phyloP scores from a whole-genome alignment of 2,329 filamentous ascomycete species.

The Rachicladosporium sp. region DNA sequence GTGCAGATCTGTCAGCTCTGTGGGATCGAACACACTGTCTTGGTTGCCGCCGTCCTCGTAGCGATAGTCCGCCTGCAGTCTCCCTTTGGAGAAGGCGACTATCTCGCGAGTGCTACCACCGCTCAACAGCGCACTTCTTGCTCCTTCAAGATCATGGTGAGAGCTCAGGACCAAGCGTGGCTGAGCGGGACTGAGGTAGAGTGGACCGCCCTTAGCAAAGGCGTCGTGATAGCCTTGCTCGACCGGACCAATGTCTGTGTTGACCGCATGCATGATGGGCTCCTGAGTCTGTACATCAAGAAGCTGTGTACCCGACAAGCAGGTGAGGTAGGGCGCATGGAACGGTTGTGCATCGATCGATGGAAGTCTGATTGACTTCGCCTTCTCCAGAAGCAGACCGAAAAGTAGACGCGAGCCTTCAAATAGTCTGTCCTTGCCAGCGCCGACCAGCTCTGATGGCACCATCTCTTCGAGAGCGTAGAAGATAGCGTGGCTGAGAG shows the following conservation, averaged over 20 bases:
- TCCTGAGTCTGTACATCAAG: slow-evolving; percentile 20
- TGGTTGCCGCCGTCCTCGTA: slow-evolving; percentile 13
- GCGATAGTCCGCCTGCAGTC: slow-evolving; percentile 6
- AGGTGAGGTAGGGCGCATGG: slow-evolving; percentile 15
- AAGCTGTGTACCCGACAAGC: slow-evolving; percentile 18
- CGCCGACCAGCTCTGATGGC: slow-evolving; percentile 18
- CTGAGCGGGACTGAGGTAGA: slow-evolving; percentile 9
- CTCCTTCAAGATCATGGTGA: slow-evolving; percentile 2
- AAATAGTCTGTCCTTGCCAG: slow-evolving; percentile 17
- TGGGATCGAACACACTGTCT: slow-evolving; percentile 8
- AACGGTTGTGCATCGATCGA: slow-evolving; percentile 9
- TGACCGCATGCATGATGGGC: slow-evolving; percentile 15
- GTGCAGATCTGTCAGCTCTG: slow-evolving; percentile 16
- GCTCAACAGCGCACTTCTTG: slow-evolving; percentile 12
- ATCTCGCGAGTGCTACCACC: slow-evolving; percentile 14
- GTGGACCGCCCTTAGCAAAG: slow-evolving; percentile 12
- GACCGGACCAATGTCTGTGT: slow-evolving; percentile 18
- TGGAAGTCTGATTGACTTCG: slow-evolving; percentile 11
- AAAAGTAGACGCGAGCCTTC: slow-evolving; percentile 25
- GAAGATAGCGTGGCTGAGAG: slow-evolving; percentile 20
- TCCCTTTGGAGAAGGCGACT: slow-evolving; percentile 13
- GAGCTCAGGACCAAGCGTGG: neutral
- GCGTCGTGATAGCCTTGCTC: slow-evolving; percentile 19
- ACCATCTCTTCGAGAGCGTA: slow-evolving; percentile 19
- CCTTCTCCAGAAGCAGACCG: slow-evolving; percentile 26